Percentiles rank a stretch among this genome's conserved stretches.
Evolutionary conservation across 495 filamentous ascomycete genomes (phyloP).

Genomic region (Talaromyces borbonicus): DNA sequence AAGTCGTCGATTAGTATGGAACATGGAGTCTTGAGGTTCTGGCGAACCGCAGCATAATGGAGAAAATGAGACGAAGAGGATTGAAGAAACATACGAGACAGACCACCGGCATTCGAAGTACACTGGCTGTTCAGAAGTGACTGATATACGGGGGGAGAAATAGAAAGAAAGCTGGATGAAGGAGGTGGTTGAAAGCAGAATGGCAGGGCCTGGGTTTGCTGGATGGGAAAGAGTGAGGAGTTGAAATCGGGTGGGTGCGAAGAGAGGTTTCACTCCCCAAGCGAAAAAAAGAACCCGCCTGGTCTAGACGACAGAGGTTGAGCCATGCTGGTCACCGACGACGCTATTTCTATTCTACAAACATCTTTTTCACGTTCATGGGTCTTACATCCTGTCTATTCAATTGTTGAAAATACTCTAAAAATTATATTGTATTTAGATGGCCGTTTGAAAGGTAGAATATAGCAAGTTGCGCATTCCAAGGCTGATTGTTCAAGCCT

Average conservation of each 20-base stretch:
- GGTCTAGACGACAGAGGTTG: slow-evolving; percentile 18
- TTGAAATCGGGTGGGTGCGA: slow-evolving; percentile 8
- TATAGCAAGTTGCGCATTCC: too few species aligned
- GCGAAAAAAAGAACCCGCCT: slow-evolving; percentile 30
- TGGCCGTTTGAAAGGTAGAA: too few species aligned
- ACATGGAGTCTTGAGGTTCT: too few species aligned
- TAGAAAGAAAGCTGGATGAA: slow-evolving; percentile 16
- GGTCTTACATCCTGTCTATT: too few species aligned
- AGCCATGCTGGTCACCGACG: slow-evolving; percentile 28
- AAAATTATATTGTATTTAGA: too few species aligned
- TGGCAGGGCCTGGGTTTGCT: slow-evolving; percentile 20
- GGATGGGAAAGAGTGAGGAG: slow-evolving; percentile 9
- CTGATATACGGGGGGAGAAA: neutral
- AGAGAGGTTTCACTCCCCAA: slow-evolving; percentile 35
- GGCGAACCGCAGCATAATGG: neutral
- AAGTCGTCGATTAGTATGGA: neutral
- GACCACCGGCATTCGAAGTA: neutral
- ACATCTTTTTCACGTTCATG: slow-evolving; percentile 2
- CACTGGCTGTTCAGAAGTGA: neutral
- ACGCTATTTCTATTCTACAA: neutral
- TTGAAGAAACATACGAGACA: slow-evolving; percentile 5
- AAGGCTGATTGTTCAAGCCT: too few species aligned
- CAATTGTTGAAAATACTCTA: too few species aligned
- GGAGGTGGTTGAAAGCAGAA: slow-evolving; percentile 20
- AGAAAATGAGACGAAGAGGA: slow-evolving; percentile 12